Conservation (phyloP, 1,284 basidiomycete genomes). For the Ustilago vetiveriae region DNA sequence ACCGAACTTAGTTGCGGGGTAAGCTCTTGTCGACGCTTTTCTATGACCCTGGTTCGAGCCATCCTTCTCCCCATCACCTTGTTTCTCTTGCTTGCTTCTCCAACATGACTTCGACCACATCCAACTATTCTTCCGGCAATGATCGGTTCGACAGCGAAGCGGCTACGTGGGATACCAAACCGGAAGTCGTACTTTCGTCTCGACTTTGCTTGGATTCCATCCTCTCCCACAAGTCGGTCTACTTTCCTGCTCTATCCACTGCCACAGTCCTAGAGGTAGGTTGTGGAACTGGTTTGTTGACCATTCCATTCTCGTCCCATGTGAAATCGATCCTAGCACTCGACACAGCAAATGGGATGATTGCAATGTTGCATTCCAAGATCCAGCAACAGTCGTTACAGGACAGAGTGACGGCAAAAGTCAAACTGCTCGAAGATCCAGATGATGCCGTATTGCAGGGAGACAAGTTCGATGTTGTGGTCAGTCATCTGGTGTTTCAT, state of each 20-base stretch:
- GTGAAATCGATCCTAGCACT: conserved; percentile 22
- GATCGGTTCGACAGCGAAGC: conserved; percentile 44
- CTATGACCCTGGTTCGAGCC: no score
- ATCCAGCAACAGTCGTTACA: background rate
- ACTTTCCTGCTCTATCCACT: conserved; percentile 10
- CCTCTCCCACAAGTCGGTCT: conserved; percentile 2
- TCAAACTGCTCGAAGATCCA: conserved; percentile 35
- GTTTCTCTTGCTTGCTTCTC: background rate
- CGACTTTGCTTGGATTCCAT: conserved; percentile 26
- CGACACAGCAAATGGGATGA: conserved; percentile 41
- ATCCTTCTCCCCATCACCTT: no score
- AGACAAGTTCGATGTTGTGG: conserved; percentile 20
- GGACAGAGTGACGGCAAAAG: conserved; percentile 17
- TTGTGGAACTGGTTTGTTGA: conserved; percentile 41
- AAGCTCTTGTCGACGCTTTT: no score
- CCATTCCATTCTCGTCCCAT: conserved; percentile 25
- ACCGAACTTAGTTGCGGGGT: conserved; percentile 14
- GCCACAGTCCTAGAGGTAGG: conserved; percentile 35
- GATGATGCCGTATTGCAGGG: conserved; percentile 29
- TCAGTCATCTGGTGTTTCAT: conserved; percentile 49
- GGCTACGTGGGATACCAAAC: conserved; percentile 38
- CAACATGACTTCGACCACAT: background rate
- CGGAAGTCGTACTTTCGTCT: conserved; percentile 37
- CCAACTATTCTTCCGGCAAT: conserved; percentile 47
- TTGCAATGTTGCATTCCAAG: conserved; percentile 41